Conservation (phyloP, 305 asterid genomes). For the Fraxinus xanthoxyloides region DNA sequence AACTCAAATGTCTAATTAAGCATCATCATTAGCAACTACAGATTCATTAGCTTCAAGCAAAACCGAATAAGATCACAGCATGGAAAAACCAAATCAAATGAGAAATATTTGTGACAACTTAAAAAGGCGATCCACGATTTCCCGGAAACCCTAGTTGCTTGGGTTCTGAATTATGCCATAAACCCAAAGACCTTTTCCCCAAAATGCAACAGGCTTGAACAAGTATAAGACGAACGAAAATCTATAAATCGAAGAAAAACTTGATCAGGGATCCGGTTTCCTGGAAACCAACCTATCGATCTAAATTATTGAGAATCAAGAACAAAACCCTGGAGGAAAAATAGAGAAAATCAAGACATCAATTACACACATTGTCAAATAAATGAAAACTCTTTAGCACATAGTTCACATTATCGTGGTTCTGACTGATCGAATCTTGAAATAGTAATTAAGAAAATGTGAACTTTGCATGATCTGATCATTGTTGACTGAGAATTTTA, state of each 20-base stretch:
- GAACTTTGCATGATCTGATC: constrained; percentile 25
- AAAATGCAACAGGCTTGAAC: neutral
- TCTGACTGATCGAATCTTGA: constrained; percentile 14
- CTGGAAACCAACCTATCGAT: constrained; percentile 28
- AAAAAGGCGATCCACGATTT: neutral
- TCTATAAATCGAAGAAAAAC: constrained; percentile 12
- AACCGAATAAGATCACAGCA: constrained; percentile 11
- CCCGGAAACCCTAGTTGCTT: constrained; percentile 33
- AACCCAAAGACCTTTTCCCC: constrained; percentile 14
- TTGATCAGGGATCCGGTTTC: constrained; percentile 10
- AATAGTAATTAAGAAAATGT: constrained; percentile 1
- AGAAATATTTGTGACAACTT: neutral
- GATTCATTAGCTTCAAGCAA: constrained; percentile 12
- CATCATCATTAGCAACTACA: neutral
- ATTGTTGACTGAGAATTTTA: neutral
- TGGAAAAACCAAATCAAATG: neutral
- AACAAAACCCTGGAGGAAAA: constrained; percentile 23
- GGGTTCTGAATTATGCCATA: constrained; percentile 3
- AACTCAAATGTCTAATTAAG: neutral
- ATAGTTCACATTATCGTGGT: neutral
- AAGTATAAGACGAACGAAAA: constrained; percentile 15
- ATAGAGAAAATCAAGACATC: constrained; percentile 7
- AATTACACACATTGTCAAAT: constrained; percentile 23
- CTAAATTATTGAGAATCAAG: constrained; percentile 17
- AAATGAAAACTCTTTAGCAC: constrained; percentile 4